These are phyloP conservation scores for Candida hungchunana DNA, from an alignment of 805 yeast genomes.

Conservation along the genomic window DNA sequence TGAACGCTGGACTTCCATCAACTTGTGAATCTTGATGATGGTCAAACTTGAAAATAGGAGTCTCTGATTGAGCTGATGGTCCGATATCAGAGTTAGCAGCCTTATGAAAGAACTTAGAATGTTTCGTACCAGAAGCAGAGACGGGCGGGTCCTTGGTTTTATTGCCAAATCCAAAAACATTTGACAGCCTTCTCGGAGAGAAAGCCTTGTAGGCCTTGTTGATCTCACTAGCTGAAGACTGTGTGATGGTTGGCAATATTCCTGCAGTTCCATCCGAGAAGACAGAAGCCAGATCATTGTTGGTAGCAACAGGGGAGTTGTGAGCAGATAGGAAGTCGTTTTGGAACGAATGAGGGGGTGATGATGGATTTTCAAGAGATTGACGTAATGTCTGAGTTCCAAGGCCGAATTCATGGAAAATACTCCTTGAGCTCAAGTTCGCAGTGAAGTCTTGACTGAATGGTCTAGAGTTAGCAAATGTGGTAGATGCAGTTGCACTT, in stretches of 20 bases:
- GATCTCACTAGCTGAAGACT: constrained; percentile 6
- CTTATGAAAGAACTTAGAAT: constrained; percentile 24
- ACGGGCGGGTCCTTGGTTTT: constrained; percentile 14
- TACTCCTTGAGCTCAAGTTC: constrained; percentile 17
- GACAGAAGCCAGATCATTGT: constrained; percentile 22
- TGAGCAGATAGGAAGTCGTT: constrained; percentile 22
- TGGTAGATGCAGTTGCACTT: constrained; percentile 4
- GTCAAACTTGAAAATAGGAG: constrained; percentile 5
- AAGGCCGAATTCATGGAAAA: constrained; percentile 20
- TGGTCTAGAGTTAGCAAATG: too few relatives aligned
- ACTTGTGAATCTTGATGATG: neutral
- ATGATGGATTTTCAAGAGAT: constrained; percentile 16
- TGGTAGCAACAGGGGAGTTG: constrained; percentile 20
- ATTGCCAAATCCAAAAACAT: constrained; percentile 27
- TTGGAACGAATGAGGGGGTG: constrained; percentile 19
- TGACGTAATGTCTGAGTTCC: constrained; percentile 12
- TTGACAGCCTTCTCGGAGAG: constrained; percentile 30
- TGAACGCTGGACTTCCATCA: constrained; percentile 7
- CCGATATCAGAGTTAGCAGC: constrained; percentile 9
- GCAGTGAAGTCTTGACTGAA: constrained; percentile 15
- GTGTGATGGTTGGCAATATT: constrained; percentile 6
- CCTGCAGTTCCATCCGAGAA: constrained; percentile 23
- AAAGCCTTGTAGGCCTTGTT: constrained; percentile 14
- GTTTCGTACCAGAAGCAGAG: constrained; percentile 9
- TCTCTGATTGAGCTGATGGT: neutral